phyloP scores from a whole-genome alignment of 306 rosid species.

The Vigna radiata region DNA sequence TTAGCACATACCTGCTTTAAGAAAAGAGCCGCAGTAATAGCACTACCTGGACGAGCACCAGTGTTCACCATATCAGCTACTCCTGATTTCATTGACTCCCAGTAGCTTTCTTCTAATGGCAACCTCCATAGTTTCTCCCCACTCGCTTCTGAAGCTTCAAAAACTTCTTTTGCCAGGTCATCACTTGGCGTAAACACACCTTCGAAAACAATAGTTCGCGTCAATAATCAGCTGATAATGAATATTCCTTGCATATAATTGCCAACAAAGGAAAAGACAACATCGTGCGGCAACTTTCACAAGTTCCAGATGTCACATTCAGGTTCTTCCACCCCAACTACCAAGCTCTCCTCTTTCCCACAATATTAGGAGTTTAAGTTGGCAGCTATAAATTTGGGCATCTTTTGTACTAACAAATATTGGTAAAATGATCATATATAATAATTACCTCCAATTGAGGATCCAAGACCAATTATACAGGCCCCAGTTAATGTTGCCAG shows the following conservation, averaged over 20 bases:
- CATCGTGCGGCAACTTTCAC: neutral
- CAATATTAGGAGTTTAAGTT: neutral
- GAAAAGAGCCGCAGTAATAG: slow-evolving; percentile 95
- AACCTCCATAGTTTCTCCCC: slow-evolving; percentile 97
- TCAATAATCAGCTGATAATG: slow-evolving; percentile 13
- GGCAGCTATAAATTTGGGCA: neutral
- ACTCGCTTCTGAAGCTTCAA: slow-evolving; percentile 79
- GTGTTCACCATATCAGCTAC: slow-evolving; percentile 97
- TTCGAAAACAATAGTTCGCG: slow-evolving; percentile 41
- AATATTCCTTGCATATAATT: slow-evolving; percentile 7
- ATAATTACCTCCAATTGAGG: slow-evolving; percentile 78
- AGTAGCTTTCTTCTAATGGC: slow-evolving; percentile 97
- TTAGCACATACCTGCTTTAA: slow-evolving; percentile 75
- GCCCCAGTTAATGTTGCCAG: slow-evolving; percentile 93
- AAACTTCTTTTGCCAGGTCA: slow-evolving; percentile 89
- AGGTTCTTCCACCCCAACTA: neutral
- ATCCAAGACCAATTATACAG: slow-evolving; percentile 82
- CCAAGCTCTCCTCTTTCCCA: neutral
- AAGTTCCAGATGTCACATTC: neutral
- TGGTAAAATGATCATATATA: neutral
- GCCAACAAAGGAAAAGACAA: slow-evolving; percentile 19
- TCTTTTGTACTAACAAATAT: neutral
- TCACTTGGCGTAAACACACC: slow-evolving; percentile 95
- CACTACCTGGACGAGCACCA: slow-evolving; percentile 82
- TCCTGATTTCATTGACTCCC: slow-evolving; percentile 98